Percentiles rank a stretch among this genome's conserved stretches.
Evolutionary conservation across 306 rosid species (phyloP).

Genomic region (Pachyrhizus erosus): DNA sequence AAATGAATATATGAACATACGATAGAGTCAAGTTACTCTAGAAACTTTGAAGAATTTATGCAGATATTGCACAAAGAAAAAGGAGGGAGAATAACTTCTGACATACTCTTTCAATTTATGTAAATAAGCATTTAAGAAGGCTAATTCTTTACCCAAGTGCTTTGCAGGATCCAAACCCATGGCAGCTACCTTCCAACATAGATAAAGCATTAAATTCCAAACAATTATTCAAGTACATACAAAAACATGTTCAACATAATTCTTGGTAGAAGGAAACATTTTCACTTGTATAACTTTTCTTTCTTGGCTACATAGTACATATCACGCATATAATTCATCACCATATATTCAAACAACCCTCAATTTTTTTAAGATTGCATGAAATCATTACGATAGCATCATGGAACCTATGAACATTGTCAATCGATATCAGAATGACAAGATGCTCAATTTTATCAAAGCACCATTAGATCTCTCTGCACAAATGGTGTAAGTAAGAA

Average conservation of each 20-base stretch:
- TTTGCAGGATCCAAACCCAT: conserved; percentile 92
- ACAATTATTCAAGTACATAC: conserved; percentile 34
- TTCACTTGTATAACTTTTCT: conserved; percentile 12
- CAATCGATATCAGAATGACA: conserved; percentile 29
- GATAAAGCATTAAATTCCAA: conserved; percentile 41
- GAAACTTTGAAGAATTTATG: conserved; percentile 29
- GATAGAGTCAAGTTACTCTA: not conserved
- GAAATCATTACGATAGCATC: conserved; percentile 39
- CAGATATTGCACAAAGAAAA: conserved; percentile 20
- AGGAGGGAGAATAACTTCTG: conserved; percentile 20
- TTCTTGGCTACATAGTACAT: conserved; percentile 12
- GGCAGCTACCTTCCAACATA: conserved; percentile 83
- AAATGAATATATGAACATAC: conserved; percentile 19
- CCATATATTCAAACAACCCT: conserved; percentile 34
- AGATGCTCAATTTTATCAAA: conserved; percentile 29
- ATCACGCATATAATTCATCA: conserved; percentile 11
- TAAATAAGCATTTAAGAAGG: conserved; percentile 71
- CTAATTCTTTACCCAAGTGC: conserved; percentile 93
- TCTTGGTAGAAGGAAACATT: conserved; percentile 33
- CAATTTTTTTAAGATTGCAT: conserved; percentile 20
- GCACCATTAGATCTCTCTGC: conserved; percentile 6
- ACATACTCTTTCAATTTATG: conserved; percentile 89
- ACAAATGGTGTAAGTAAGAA: conserved; percentile 20
- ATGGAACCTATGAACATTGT: conserved; percentile 13
- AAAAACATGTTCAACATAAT: conserved; percentile 36